These are phyloP conservation scores for Baorangia bicolor DNA, from an alignment of 768 basidiomycete genomes.

Conservation along the genomic window DNA sequence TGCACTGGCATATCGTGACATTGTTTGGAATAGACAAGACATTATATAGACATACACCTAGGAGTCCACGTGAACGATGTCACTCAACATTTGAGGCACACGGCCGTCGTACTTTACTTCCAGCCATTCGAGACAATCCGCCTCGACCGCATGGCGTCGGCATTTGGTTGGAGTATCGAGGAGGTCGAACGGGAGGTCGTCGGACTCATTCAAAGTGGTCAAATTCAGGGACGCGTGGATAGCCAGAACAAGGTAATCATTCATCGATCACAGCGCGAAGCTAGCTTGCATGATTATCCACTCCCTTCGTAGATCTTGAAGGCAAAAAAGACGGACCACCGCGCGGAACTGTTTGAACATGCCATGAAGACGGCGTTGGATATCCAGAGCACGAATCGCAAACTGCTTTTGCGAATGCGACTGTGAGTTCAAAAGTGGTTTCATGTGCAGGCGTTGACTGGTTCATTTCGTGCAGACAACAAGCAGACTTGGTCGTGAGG, in stretches of 20 bases:
- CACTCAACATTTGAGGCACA: slow-evolving; percentile 67
- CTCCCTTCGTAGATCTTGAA: slow-evolving; percentile 58
- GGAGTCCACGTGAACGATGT: slow-evolving; percentile 63
- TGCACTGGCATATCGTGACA: not conserved
- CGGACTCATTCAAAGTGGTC: slow-evolving; percentile 69
- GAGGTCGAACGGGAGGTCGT: slow-evolving; percentile 76
- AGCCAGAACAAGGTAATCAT: slow-evolving; percentile 77
- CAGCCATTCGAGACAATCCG: slow-evolving; percentile 85
- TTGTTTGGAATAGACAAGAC: slow-evolving; percentile 56
- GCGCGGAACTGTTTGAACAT: slow-evolving; percentile 71
- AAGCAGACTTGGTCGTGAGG: slow-evolving; percentile 76
- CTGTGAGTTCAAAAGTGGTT: slow-evolving; percentile 50
- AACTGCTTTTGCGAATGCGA: slow-evolving; percentile 78
- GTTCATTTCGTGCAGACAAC: slow-evolving; percentile 53
- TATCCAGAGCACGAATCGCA: slow-evolving; percentile 71
- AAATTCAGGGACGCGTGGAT: slow-evolving; percentile 83
- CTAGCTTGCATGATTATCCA: not conserved
- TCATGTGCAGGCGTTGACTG: not conserved
- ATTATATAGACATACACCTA: slow-evolving; percentile 78
- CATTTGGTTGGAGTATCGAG: slow-evolving; percentile 79
- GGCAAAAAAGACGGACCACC: slow-evolving; percentile 76
- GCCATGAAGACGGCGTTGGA: slow-evolving; percentile 73
- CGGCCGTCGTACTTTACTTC: slow-evolving; percentile 85
- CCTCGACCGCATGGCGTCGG: slow-evolving; percentile 78
- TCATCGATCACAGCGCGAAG: not conserved